Evolutionary conservation across 2,329 filamentous ascomycete genomes (phyloP), one percentile per base, ranked within the genome.

Genomic region (Fusarium guadeloupense): DNA sequence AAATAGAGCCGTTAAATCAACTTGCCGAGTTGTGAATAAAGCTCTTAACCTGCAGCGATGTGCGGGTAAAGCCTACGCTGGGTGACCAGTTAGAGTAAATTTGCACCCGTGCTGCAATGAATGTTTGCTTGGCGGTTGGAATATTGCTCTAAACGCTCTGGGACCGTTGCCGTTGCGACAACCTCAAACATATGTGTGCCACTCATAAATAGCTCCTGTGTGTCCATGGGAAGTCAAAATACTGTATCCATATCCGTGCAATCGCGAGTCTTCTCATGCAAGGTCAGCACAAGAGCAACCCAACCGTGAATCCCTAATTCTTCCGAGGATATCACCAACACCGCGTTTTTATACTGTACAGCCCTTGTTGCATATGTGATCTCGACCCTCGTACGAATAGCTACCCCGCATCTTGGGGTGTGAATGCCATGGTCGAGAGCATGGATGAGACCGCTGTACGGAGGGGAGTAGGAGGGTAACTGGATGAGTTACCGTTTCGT

Each of bases 291-390:
- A 31, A 13, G 33, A 46, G 37, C n/a, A n/a, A n/a, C n/a, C n/a
- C n/a, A n/a, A n/a, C n/a, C n/a, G n/a, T n/a, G n/a, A n/a, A 39
- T 46, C 41, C 64, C 64, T 64, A 64, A 57, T 53, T 49, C 42
- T 66, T 16, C 64, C 64, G 62, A 62, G 23, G 6, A 16, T 17
- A 10, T 34, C 16, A 20, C 25, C 47, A 20, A 33, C 20, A 23
- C 59, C 43, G 35, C 58, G 47, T 47, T 59, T 43, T 34, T 31
- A 4, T 31, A n/a, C 39, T 21, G 37, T 48, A 54, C 7, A 28
- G 16, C 3, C 6, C 4, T 17, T 8, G n/a, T 23, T 25, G 9
- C 21, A 42, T 38, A 20, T 14, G 25, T 25, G 28, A 19, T 46
- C 40, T 53, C 20, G 54, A 30, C 30, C n/a, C 25, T 21, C 10